Evolutionary conservation across 352 stramenopile species (phyloP).

Genomic region (Pythium oligandrum): DNA sequence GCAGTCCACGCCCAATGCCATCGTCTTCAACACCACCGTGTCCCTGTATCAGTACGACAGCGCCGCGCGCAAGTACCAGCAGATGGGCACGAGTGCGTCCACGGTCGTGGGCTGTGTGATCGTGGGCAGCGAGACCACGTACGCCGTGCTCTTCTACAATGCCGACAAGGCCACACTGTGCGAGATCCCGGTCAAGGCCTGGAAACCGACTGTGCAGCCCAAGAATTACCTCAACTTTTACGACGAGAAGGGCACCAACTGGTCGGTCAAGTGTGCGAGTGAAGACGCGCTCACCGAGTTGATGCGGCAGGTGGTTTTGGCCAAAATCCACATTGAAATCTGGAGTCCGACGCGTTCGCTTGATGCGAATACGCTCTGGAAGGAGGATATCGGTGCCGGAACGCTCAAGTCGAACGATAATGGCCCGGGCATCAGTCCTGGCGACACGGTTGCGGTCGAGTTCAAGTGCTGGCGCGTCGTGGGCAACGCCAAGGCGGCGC

Average conservation of each 20-base stretch:
- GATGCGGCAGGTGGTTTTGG: slow-evolving; percentile 62
- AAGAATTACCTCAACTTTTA: slow-evolving; percentile 86
- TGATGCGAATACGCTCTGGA: slow-evolving; percentile 16
- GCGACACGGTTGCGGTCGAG: slow-evolving; percentile 58
- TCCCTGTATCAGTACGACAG: slow-evolving; percentile 74
- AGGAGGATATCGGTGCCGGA: slow-evolving; percentile 26
- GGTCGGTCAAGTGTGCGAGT: slow-evolving; percentile 67
- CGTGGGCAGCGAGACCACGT: slow-evolving; percentile 55
- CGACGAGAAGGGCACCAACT: slow-evolving; percentile 63
- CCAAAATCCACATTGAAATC: slow-evolving; percentile 79
- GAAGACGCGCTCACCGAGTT: slow-evolving; percentile 62
- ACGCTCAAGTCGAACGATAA: slow-evolving; percentile 49
- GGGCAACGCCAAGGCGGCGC: slow-evolving; percentile 49
- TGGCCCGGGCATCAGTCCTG: slow-evolving; percentile 27
- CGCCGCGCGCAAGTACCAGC: slow-evolving; percentile 48
- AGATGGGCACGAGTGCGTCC: slow-evolving; percentile 32
- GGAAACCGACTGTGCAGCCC: slow-evolving; percentile 65
- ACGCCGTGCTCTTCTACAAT: slow-evolving; percentile 77
- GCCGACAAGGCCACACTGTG: slow-evolving; percentile 62
- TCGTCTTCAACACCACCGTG: slow-evolving; percentile 67
- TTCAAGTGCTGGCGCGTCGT: slow-evolving; percentile 80
- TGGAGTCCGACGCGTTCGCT: slow-evolving; percentile 30
- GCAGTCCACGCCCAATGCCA: slow-evolving; percentile 15
- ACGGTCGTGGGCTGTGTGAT: slow-evolving; percentile 66
- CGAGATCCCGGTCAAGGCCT: slow-evolving; percentile 41